Evolutionary conservation across 129 eudicot species (phyloP), one percentile per base, ranked within the genome.

Genomic region (Scalesia atractyloides): DNA sequence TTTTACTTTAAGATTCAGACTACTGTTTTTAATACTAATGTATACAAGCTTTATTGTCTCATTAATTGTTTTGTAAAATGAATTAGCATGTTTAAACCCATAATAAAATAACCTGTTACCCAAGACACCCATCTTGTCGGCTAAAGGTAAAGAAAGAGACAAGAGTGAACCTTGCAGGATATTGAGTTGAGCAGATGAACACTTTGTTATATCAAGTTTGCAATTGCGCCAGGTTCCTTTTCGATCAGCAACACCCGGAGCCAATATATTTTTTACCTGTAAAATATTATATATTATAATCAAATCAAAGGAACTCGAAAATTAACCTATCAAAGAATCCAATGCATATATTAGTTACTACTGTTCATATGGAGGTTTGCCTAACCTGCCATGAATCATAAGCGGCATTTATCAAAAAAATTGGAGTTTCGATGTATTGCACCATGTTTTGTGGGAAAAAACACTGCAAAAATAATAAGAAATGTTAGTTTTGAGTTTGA

Each of bases 321-420:
- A 24, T 24, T 24, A 24, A 24, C 30, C 30, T 24, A 24, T 1
- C 2, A 24, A 24, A 24, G 30, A 24, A 24, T 24, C 30, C 30
- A 24, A 24, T 24, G 30, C 30, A 24, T 24, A 24, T 24, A 24
- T 24, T 24, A 24, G 30, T 46, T 58, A 67, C 44, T 18, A 24
- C 0, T 6, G 26, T 46, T 37, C 26, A 48, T 67, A 58, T 12
- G 33, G 39, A 72, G 10, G 30, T 17, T 49, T 34, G 64, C 20
- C 92, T 83, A 5, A 88, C 96, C 97, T 92, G 97, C 97, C 96
- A 92, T 79, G 97, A 88, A 82, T 92, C 97, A 78, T 88, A 88
- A 74, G 97, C 97, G 0, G 97, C 94, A 51, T 89, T 92, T 37
- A 85, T 68, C 24, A 92, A 44, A 71, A 92, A 89, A 26, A 92